phyloP scores from a whole-genome alignment of 768 basidiomycete species.

The Russula dissimulans region DNA sequence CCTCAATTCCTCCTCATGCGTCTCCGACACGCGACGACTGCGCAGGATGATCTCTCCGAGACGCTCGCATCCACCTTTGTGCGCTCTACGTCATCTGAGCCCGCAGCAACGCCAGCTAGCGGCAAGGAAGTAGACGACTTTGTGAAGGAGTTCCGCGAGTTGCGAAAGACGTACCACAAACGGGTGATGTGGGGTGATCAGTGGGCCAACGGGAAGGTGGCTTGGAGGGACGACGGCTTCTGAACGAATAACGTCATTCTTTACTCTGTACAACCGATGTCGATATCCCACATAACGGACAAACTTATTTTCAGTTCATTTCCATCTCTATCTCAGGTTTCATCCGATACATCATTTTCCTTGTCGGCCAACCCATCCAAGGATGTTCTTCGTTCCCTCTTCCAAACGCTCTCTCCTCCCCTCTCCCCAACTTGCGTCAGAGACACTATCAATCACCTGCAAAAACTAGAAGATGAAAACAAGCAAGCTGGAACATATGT shows the following conservation, averaged over 20 bases:
- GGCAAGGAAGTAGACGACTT: conserved; percentile 74
- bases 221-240: conserved; percentile 59
- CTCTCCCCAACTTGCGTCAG: conserved; percentile 24
- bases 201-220: conserved; percentile 79
- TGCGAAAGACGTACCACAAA: conserved; percentile 88
- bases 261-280: not conserved
- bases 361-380: conserved; percentile 17
- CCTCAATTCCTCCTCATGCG: conserved; percentile 86
- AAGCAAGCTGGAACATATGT: not conserved
- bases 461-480: conserved; percentile 18
- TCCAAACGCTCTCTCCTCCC: conserved; percentile 31
- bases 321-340: not conserved
- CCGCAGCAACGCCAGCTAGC: conserved; percentile 19
- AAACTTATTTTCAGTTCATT: conserved; percentile 4
- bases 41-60: conserved; percentile 87
- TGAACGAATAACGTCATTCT: too few relatives aligned
- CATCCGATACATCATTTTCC: not conserved
- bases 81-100: conserved; percentile 33
- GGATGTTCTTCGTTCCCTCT: conserved; percentile 31
- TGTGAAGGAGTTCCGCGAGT: conserved; percentile 77
- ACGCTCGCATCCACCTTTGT: conserved; percentile 76
- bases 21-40: conserved; percentile 76
- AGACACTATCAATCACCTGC: conserved; percentile 26
- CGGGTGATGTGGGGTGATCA: conserved; percentile 82
- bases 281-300: conserved; percentile 17